Evolutionary conservation across 2,329 filamentous ascomycete species (phyloP).

Genomic region (Colletotrichum endophyticum): DNA sequence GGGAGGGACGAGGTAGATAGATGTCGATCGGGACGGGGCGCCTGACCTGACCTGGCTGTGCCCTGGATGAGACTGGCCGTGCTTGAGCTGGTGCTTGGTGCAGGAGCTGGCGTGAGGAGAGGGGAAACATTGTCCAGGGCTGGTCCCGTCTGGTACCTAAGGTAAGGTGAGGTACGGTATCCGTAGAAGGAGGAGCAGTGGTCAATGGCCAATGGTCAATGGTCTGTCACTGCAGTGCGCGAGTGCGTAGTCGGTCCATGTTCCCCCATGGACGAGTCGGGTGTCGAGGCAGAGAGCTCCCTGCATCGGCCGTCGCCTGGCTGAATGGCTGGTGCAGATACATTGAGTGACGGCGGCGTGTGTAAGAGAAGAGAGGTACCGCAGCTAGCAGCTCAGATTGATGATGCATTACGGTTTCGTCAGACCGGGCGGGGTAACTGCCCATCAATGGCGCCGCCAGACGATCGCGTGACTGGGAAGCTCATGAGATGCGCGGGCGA

Average conservation of each 20-base stretch:
- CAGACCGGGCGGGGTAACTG: conserved; percentile 22
- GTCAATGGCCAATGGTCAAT: neutral
- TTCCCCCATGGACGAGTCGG: neutral
- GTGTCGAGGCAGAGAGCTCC: neutral
- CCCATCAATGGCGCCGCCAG: conserved; percentile 17
- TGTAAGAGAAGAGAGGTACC: neutral
- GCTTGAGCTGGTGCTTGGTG: neutral
- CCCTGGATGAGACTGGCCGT: neutral
- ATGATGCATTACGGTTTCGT: conserved; percentile 22
- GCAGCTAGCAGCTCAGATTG: neutral
- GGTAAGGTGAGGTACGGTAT: neutral
- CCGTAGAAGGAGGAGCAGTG: neutral
- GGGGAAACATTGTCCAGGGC: neutral
- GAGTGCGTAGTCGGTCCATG: neutral
- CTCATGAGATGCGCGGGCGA: neutral
- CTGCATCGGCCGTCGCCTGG: neutral
- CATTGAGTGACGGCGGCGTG: neutral
- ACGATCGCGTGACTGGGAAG: conserved; percentile 18
- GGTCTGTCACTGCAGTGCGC: neutral
- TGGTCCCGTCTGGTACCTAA: neutral
- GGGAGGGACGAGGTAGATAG: neutral
- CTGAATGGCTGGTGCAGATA: neutral
- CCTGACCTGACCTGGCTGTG: conserved; percentile 6
- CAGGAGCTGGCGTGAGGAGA: neutral
- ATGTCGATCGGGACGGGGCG: conserved; percentile 9